Percentiles rank a stretch among this genome's conserved stretches.
Conservation (phyloP, 2,329 filamentous ascomycete genomes). For the Ceratocystis variospora region DNA sequence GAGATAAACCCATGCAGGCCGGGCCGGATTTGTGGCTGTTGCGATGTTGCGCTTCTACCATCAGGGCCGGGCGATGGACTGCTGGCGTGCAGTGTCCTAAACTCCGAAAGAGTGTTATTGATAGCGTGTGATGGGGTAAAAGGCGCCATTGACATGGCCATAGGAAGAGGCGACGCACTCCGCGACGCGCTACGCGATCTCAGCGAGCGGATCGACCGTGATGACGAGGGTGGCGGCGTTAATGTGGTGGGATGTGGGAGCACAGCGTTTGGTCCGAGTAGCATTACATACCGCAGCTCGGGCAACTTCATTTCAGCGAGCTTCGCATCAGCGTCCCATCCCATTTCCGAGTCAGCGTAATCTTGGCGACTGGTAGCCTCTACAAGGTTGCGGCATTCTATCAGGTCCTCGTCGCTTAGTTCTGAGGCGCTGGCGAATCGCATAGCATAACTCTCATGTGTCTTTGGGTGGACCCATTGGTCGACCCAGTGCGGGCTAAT, state of each 20-base stretch:
- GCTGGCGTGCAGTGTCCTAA: slow-evolving; percentile 8
- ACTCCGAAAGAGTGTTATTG: slow-evolving; percentile 8
- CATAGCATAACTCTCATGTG: slow-evolving; percentile 31
- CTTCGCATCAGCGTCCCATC: slow-evolving; percentile 52
- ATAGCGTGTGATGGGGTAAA: not conserved
- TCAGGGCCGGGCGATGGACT: slow-evolving; percentile 2
- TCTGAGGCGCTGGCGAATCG: slow-evolving; percentile 29
- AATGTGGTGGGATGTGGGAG: slow-evolving; percentile 10
- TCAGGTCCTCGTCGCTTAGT: slow-evolving; percentile 34
- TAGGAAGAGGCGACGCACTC: not conserved
- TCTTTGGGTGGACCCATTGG: slow-evolving; percentile 40
- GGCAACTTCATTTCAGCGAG: slow-evolving; percentile 51
- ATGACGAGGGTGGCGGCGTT: slow-evolving; percentile 17
- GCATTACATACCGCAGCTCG: slow-evolving; percentile 55
- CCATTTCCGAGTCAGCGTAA: slow-evolving; percentile 47
- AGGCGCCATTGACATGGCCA: not conserved
- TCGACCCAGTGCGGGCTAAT: slow-evolving; percentile 24
- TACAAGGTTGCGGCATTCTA: slow-evolving; percentile 43
- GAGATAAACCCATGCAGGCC: slow-evolving; percentile 44
- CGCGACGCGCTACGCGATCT: slow-evolving; percentile 9
- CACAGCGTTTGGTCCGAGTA: slow-evolving; percentile 28
- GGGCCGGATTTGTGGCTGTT: not conserved
- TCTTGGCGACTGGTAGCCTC: slow-evolving; percentile 48
- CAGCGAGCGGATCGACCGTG: slow-evolving; percentile 14
- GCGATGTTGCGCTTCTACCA: slow-evolving; percentile 18